phyloP scores from a whole-genome alignment of 441 rosid species.

The Euphorbia celastroides region DNA sequence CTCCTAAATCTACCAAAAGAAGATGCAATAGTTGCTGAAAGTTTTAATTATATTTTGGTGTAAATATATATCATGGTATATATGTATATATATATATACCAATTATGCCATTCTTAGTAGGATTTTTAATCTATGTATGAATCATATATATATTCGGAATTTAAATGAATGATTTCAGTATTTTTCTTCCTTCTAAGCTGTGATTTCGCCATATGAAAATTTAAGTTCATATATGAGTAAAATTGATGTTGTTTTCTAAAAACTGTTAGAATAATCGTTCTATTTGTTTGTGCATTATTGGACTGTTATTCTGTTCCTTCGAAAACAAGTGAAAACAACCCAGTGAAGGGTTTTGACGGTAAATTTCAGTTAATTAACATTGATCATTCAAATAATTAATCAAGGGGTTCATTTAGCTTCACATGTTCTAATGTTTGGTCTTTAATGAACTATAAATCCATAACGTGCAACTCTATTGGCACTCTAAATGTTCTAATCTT shows the following conservation, averaged over 20 bases:
- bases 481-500: too few species aligned
- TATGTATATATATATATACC: conserved; percentile 1
- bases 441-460: too few species aligned
- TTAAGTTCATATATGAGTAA: too few species aligned
- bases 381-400: background rate
- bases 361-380: too few species aligned
- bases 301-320: background rate
- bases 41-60: background rate
- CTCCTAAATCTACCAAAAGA: conserved; percentile 15
- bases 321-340: background rate
- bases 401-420: too few species aligned
- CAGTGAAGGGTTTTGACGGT: background rate
- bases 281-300: background rate
- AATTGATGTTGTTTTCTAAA: background rate
- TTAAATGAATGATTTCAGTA: too few species aligned
- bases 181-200: background rate
- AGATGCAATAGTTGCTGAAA: conserved; percentile 44
- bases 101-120: background rate
- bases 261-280: background rate
- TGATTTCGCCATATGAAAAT: too few species aligned
- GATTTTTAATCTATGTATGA: background rate
- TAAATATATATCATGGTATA: background rate
- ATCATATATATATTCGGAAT: background rate
- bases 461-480: too few species aligned
- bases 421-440: too few species aligned